Conservation (phyloP, 148 eudicot genomes). For the Silene latifolia region DNA sequence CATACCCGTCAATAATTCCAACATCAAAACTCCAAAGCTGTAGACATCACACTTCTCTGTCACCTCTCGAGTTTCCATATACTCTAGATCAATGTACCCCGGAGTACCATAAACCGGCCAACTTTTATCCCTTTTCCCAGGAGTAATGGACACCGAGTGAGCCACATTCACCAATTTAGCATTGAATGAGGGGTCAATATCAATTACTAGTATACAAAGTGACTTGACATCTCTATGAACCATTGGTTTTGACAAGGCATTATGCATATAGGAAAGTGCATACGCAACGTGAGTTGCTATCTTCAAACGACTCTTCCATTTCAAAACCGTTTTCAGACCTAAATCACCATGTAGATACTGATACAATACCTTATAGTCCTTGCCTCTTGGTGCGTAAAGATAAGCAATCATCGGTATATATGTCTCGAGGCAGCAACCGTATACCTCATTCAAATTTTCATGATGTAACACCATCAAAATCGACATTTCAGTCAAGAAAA, state of each 20-base stretch:
- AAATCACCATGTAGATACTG: conserved; percentile 11
- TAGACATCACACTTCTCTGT: too few species aligned
- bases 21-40: too few species aligned
- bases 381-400: conserved; percentile 5
- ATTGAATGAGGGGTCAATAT: conserved; percentile 19
- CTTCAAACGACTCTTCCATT: conserved; percentile 23
- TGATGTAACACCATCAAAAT: conserved; percentile 13
- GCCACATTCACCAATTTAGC: conserved; percentile 26
- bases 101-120: too few species aligned
- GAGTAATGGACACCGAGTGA: conserved; percentile 18
- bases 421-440: conserved; percentile 35
- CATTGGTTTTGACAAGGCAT: conserved; percentile 24
- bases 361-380: conserved; percentile 1
- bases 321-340: conserved; percentile 2
- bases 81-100: too few species aligned
- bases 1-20: too few species aligned
- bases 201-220: conserved; percentile 12
- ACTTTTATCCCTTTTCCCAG: not conserved
- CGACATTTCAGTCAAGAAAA: conserved; percentile 23
- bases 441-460: conserved; percentile 15
- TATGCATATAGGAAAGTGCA: conserved; percentile 36
- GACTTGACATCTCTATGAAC: conserved; percentile 34
- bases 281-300: conserved; percentile 25
- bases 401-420: conserved; percentile 24
- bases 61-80: too few species aligned